Conservation (phyloP, 73 alveolate genomes). For the Tetrahymena thermophila region DNA sequence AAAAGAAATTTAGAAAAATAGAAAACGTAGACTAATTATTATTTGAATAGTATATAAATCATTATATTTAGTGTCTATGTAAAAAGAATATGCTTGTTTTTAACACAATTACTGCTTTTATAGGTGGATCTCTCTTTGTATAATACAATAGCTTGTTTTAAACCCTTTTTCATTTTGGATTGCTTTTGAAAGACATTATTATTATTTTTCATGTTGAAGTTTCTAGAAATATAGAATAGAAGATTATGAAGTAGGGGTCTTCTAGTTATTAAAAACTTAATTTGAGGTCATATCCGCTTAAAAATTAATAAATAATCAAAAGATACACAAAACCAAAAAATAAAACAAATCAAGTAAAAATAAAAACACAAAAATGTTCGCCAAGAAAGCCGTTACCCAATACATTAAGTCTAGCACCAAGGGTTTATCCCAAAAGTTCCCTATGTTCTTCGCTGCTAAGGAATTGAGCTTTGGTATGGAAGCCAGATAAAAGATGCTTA, state of each 20-base stretch:
- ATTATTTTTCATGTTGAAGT: neutral
- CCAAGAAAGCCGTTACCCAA: neutral
- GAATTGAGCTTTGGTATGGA: constrained; percentile 46
- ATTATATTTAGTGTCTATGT: too few species aligned
- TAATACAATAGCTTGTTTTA: too few species aligned
- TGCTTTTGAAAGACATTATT: neutral
- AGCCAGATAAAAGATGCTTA: constrained; percentile 51
- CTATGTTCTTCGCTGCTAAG: constrained; percentile 29
- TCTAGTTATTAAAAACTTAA: neutral
- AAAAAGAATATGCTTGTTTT: neutral
- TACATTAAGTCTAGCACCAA: neutral
- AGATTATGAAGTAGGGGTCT: neutral
- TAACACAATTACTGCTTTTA: neutral
- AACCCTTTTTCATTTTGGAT: neutral
- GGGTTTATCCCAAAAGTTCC: constrained; percentile 7
- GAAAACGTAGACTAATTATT: neutral
- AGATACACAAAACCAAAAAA: neutral
- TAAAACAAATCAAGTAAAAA: neutral
- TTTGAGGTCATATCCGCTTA: neutral
- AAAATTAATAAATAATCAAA: neutral
- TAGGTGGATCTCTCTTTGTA: neutral
- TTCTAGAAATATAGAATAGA: neutral
- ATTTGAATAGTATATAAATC: neutral
- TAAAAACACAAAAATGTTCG: neutral
- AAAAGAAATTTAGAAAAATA: neutral